These are phyloP conservation scores for Chlorociboria aeruginascens DNA, from an alignment of 495 filamentous ascomycete species.

Conservation along the genomic window DNA sequence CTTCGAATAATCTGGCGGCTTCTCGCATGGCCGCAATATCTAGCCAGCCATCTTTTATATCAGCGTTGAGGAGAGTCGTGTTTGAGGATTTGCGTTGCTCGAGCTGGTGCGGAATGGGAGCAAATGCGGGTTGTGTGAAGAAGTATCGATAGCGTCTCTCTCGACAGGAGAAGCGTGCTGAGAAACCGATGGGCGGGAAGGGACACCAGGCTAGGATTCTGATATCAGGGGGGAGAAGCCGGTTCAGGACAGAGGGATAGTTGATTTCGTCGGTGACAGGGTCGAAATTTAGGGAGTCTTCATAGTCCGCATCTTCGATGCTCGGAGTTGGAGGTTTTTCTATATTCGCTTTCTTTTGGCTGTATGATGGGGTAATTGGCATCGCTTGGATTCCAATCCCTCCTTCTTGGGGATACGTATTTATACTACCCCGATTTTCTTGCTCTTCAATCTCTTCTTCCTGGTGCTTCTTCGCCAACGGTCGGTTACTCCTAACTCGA, in stretches of 20 bases:
- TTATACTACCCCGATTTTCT: conserved; percentile 11
- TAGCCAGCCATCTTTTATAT: conserved; percentile 37
- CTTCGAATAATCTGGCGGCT: conserved; percentile 68
- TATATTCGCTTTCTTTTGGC: background rate
- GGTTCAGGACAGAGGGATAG: conserved; percentile 73
- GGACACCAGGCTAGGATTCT: conserved; percentile 89
- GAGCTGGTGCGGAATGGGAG: conserved; percentile 36
- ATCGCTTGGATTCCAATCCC: conserved; percentile 8
- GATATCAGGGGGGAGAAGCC: conserved; percentile 80
- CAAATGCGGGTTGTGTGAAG: conserved; percentile 86
- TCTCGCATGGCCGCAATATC: conserved; percentile 78
- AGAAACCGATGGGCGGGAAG: conserved; percentile 62
- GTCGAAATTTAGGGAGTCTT: conserved; percentile 45
- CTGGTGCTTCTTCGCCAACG: conserved; percentile 25
- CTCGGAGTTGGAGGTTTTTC: conserved; percentile 1
- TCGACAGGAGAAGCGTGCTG: conserved; percentile 84
- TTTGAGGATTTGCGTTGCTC: background rate
- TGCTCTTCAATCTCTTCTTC: background rate
- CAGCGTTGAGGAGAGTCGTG: background rate
- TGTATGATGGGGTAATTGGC: conserved; percentile 4
- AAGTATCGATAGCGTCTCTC: conserved; percentile 89
- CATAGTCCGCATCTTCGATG: conserved; percentile 17
- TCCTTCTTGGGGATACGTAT: conserved; percentile 6
- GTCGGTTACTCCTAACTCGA: conserved; percentile 65
- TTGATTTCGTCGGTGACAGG: conserved; percentile 69